Evolutionary conservation across 163 green algal genomes (phyloP).

Genomic region (Chlamydomonas reinhardtii): DNA sequence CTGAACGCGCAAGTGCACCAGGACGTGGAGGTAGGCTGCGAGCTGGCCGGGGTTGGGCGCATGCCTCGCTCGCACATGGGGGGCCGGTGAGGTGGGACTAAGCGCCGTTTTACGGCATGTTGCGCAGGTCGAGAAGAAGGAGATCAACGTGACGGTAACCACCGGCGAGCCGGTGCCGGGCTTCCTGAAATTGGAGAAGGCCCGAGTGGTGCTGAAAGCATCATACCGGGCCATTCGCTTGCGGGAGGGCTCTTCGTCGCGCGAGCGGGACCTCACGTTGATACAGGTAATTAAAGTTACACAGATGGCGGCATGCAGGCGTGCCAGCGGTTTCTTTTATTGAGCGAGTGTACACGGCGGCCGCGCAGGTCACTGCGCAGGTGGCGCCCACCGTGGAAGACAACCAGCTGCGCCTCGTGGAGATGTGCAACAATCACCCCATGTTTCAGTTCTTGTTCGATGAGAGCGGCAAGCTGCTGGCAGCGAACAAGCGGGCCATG

Average conservation of each 20-base stretch:
- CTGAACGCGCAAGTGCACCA: constrained; percentile 55
- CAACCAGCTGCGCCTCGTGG: constrained; percentile 60
- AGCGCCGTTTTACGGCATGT: neutral
- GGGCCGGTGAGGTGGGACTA: no score
- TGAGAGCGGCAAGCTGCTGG: constrained; percentile 65
- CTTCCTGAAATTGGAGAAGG: constrained; percentile 48
- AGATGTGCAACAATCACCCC: constrained; percentile 73
- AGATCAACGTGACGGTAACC: constrained; percentile 49
- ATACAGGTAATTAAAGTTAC: constrained; percentile 15
- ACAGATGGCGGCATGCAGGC: no score
- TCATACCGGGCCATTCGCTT: constrained; percentile 43
- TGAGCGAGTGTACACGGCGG: neutral
- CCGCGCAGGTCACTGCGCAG: constrained; percentile 44
- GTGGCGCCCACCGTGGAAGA: constrained; percentile 39
- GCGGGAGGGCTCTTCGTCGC: neutral
- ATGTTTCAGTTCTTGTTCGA: constrained; percentile 83
- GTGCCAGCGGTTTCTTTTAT: no score
- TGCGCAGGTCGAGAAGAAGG: constrained; percentile 52
- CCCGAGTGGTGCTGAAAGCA: constrained; percentile 48
- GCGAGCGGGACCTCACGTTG: constrained; percentile 44
- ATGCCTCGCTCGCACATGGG: no score
- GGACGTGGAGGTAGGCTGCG: constrained; percentile 52
- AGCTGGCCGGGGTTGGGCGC: neutral
- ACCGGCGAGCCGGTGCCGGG: constrained; percentile 46
- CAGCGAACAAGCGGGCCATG: constrained; percentile 68